A percentile compares a stretch with the other conserved stretches of the same genome.
phyloP scores from a whole-genome alignment of 2,329 filamentous ascomycete species.

The Colletotrichum ledebouriae region DNA sequence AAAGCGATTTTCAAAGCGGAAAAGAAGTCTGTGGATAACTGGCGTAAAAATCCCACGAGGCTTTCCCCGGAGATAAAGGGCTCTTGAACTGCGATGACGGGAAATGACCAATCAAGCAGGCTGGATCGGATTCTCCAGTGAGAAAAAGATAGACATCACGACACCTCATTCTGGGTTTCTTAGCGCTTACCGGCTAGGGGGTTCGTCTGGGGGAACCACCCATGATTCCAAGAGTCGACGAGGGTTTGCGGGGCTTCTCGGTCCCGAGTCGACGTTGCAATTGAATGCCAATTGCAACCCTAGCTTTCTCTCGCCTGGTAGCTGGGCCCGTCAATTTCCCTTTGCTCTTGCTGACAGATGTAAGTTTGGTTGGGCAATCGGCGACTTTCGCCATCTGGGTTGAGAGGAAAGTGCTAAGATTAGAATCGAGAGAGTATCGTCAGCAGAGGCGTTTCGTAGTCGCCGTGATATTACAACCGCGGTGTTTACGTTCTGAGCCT shows the following conservation, averaged over 20 bases:
- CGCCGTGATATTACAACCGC: background rate
- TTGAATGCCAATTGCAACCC: slow-evolving; percentile 3
- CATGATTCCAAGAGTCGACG: slow-evolving; percentile 11
- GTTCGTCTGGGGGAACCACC: background rate
- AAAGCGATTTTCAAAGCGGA: background rate
- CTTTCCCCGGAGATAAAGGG: background rate
- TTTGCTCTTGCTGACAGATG: background rate
- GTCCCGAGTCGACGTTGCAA: too few species aligned
- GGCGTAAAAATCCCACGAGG: background rate
- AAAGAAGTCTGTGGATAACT: background rate
- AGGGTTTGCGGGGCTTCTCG: slow-evolving; percentile 10
- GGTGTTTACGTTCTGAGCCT: too few species aligned
- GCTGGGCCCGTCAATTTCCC: background rate
- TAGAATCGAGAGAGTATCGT: background rate
- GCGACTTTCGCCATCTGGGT: background rate
- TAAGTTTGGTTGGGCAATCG: background rate
- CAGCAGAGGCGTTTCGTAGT: background rate
- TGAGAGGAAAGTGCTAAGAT: slow-evolving; percentile 5
- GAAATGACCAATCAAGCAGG: background rate
- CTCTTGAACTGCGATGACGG: too few species aligned
- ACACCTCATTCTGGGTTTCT: background rate
- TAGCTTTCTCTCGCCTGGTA: background rate
- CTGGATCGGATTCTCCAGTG: background rate
- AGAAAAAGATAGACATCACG: slow-evolving; percentile 17
- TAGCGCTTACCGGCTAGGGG: slow-evolving; percentile 27